A percentile compares a stretch with the other conserved stretches of the same genome.
Conservation (phyloP, 148 eudicot species). For the Bassia scoparia region DNA sequence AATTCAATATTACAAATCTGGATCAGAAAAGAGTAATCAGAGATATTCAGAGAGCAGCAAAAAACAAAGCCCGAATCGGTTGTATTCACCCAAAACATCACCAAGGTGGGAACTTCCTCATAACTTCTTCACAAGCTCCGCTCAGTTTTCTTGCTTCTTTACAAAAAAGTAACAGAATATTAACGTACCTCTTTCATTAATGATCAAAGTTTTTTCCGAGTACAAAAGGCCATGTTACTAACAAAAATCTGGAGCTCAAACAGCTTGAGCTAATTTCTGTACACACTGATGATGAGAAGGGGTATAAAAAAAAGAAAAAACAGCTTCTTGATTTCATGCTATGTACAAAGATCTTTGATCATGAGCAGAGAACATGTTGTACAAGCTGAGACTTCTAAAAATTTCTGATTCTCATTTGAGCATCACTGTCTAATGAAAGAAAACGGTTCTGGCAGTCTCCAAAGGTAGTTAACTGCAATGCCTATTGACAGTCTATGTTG, state of each 20-base stretch:
- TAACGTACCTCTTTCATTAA: background rate
- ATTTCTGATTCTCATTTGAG: constrained; percentile 3
- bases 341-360: constrained; percentile 6
- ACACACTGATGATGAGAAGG: background rate
- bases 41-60: background rate
- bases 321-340: constrained; percentile 20
- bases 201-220: background rate
- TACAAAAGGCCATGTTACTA: constrained; percentile 1
- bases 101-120: background rate
- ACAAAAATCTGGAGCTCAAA: constrained; percentile 9
- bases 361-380: constrained; percentile 1
- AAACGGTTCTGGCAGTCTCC: background rate
- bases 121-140: background rate
- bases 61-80: background rate
- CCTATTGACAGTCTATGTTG: constrained; percentile 7
- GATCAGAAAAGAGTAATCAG: background rate
- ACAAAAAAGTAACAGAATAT: too few species aligned
- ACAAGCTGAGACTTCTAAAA: background rate
- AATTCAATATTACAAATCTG: background rate
- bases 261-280: constrained; percentile 5
- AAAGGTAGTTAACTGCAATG: background rate
- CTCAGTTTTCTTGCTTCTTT: background rate
- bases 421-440: constrained; percentile 1
- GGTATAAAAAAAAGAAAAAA: constrained; percentile 11
- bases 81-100: background rate